Base-by-base conservation (phyloP, 345 rosid genomes). In the Isatis tinctoria region DNA sequence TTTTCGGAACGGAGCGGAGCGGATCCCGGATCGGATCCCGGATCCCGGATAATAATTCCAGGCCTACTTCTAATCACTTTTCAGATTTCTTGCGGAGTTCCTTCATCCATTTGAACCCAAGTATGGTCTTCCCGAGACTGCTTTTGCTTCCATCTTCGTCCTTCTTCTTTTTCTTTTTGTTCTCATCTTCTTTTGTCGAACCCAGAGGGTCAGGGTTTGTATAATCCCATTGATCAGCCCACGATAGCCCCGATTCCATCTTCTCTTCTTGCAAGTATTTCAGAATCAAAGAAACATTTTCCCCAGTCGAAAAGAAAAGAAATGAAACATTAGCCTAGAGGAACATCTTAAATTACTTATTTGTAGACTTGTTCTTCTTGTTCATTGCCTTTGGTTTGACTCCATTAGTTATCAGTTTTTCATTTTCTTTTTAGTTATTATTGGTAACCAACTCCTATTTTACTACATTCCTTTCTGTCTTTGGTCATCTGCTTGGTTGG, bases 221-320 rank as follows among this genome's bases (percentile, higher is more conserved):
- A 16, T 70, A 53, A 35, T 78, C 81, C 78, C 70, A 78, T 67
- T 78, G 74, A 78, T 72, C 81, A 47, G 78, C 81, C 81, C 73
- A 78, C 3, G 78, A 73, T 11, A 30, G 56, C 10, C 81, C 78
- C 0, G 74, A 52, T 51, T 78, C 70, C 78, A 73, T 78, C 49
- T 78, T 40, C 53, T 65, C 10, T n/a, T 64, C 54, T 70, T 54
- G 53, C n/a, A 33, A 12, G 43, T 60, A 36, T 62, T 33, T 12
- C 12, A 43, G 59, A 75, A 11, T 67, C 54, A 67, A 60, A 49
- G 57, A 24, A 48, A 51, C 36, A 32, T 32, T 32, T 32, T 1
- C 36, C 36, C 36, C 6, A 6, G 36, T 32, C 2, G 36, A 5
- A 32, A 32, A 5, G 6, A 32, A 6, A 32, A 32, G 36, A 32